phyloP scores from a whole-genome alignment of 1,284 basidiomycete genomes.

The Ceratobasidium sp. region DNA sequence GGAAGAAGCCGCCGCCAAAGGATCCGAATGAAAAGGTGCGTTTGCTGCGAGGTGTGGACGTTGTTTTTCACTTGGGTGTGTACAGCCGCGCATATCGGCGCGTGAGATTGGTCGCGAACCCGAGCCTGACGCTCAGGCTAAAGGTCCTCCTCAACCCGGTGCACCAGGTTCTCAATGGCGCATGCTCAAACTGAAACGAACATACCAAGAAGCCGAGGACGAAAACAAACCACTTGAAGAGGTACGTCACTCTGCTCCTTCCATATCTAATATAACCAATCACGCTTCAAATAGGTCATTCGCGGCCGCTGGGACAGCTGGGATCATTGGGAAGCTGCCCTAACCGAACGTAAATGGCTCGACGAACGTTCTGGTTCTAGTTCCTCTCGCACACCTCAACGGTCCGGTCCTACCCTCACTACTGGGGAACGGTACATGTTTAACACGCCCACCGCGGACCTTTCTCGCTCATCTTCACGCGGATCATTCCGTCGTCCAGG shows the following conservation, averaged over 20 bases:
- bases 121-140: conserved; percentile 62
- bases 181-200: conserved; percentile 94
- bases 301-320: conserved; percentile 41
- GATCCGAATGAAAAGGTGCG: conserved; percentile 76
- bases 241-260: conserved; percentile 60
- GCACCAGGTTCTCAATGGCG: conserved; percentile 96
- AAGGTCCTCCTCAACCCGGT: conserved; percentile 73
- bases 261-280: not conserved
- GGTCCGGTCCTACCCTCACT: conserved; percentile 38
- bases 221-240: conserved; percentile 82
- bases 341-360: conserved; percentile 35
- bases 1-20: conserved; percentile 67
- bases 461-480: conserved; percentile 59
- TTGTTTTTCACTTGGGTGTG: conserved; percentile 25
- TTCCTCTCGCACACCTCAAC: conserved; percentile 25
- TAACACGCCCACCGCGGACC: conserved; percentile 50
- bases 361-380: conserved; percentile 21
- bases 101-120: conserved; percentile 87
- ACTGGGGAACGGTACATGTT: conserved; percentile 58
- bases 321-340: conserved; percentile 39
- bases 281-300: conserved; percentile 11
- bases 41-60: conserved; percentile 34
- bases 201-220: conserved; percentile 91
- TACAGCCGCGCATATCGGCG: conserved; percentile 71
- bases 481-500: conserved; percentile 81